A percentile compares a stretch with the other conserved stretches of the same genome.
Conservation (phyloP, 345 rosid species). For the Euphorbia pulcherrima region DNA sequence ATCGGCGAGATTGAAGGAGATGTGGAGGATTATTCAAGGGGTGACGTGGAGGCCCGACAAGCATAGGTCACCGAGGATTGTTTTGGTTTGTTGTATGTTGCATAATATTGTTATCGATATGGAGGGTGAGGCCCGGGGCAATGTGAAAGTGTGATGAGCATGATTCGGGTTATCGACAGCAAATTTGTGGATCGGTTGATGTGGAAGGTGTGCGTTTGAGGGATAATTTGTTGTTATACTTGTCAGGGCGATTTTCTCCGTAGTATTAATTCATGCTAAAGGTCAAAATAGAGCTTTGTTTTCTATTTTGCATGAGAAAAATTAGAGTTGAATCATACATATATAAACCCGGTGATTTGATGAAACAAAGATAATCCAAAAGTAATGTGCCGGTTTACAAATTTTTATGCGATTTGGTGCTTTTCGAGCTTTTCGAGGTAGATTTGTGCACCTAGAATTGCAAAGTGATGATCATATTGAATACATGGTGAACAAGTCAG, state of each 20-base stretch:
- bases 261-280: slow-evolving; percentile 11
- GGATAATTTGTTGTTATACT: slow-evolving; percentile 42
- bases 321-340: no score
- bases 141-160: slow-evolving; percentile 28
- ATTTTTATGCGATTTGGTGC: no score
- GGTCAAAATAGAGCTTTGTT: no score
- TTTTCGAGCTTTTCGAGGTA: no score
- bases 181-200: slow-evolving; percentile 34
- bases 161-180: slow-evolving; percentile 45
- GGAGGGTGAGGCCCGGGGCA: slow-evolving; percentile 42
- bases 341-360: no score
- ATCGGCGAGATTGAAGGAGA: slow-evolving; percentile 47
- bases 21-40: slow-evolving; percentile 55
- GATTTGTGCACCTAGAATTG: no score
- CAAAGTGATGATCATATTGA: no score
- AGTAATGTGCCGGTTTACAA: no score
- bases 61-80: slow-evolving; percentile 54
- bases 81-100: slow-evolving; percentile 64
- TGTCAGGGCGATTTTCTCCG: slow-evolving; percentile 31
- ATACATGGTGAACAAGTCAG: no score
- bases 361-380: no score
- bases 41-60: slow-evolving; percentile 70
- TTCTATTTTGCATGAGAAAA: no score
- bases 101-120: slow-evolving; percentile 55
- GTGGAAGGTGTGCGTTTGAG: slow-evolving; percentile 38